phyloP scores from a whole-genome alignment of 805 yeast species.

The Metschnikowia cubensis region DNA sequence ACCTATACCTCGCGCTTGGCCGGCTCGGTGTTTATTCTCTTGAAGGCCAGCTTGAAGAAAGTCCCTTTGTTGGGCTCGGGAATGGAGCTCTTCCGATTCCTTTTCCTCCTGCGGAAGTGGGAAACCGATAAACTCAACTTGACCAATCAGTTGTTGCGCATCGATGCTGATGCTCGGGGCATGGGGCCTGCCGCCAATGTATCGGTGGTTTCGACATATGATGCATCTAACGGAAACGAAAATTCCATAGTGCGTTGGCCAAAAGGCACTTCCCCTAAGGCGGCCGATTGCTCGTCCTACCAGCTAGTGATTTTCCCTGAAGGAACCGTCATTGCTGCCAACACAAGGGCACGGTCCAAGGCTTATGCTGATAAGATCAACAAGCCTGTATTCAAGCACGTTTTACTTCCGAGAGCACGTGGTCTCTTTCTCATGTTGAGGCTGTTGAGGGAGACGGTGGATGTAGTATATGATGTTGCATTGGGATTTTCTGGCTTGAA shows the following conservation, averaged over 20 bases:
- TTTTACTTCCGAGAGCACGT: constrained; percentile 76
- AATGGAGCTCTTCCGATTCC: constrained; percentile 72
- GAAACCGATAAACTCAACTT: constrained; percentile 61
- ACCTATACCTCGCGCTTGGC: constrained; percentile 64
- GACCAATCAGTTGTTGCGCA: constrained; percentile 48
- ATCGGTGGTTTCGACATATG: constrained; percentile 20
- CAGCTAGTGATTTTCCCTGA: constrained; percentile 85
- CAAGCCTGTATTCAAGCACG: constrained; percentile 51
- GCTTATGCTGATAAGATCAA: constrained; percentile 53
- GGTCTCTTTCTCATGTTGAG: constrained; percentile 70
- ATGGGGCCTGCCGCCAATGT: constrained; percentile 49
- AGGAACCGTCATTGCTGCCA: constrained; percentile 79
- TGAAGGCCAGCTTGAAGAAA: constrained; percentile 65
- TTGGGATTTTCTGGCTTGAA: constrained; percentile 74
- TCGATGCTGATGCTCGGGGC: constrained; percentile 62
- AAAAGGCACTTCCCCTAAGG: constrained; percentile 14
- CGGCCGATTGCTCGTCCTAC: constrained; percentile 26
- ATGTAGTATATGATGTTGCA: constrained; percentile 74
- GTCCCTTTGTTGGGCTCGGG: constrained; percentile 84
- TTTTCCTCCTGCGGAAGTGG: constrained; percentile 86
- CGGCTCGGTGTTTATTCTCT: constrained; percentile 63
- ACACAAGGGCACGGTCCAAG: constrained; percentile 56
- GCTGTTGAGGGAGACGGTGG: constrained; percentile 49
- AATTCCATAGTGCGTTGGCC: constrained; percentile 28
- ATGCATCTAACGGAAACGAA: neutral